phyloP scores from a whole-genome alignment of 2,329 filamentous ascomycete species.

The Verticillium nubilum region DNA sequence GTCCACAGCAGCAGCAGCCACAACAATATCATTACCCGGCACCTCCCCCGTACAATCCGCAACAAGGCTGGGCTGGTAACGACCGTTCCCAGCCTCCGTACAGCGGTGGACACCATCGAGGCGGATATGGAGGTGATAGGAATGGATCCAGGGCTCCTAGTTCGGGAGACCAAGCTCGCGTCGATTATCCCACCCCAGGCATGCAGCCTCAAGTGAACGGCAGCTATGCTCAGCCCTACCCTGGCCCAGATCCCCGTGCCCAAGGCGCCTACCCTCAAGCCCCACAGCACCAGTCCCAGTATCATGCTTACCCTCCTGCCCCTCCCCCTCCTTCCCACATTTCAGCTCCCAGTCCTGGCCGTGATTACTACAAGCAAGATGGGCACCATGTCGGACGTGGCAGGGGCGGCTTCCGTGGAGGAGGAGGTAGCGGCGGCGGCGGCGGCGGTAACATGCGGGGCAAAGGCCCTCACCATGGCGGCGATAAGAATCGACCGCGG shows the following conservation, averaged over 20 bases:
- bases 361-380: constrained; percentile 24
- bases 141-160: constrained; percentile 30
- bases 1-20: constrained; percentile 26
- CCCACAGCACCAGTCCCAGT: constrained; percentile 19
- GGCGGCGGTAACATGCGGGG: constrained; percentile 22
- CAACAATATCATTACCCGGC: constrained; percentile 30
- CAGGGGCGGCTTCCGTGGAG: constrained; percentile 20
- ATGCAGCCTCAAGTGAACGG: constrained; percentile 25
- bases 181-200: constrained; percentile 21
- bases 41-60: constrained; percentile 23
- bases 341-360: constrained; percentile 20
- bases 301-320: constrained; percentile 30
- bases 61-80: constrained; percentile 27
- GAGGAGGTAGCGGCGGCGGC: constrained; percentile 23
- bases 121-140: constrained; percentile 38
- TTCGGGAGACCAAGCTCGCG: constrained; percentile 25
- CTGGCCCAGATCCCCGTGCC: constrained; percentile 27
- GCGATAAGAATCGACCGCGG: constrained; percentile 29
- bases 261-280: constrained; percentile 18
- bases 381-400: constrained; percentile 23
- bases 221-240: constrained; percentile 33
- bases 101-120: constrained; percentile 26
- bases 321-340: constrained; percentile 26
- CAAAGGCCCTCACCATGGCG: constrained; percentile 26
- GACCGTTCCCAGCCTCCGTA: constrained; percentile 29